Evolutionary conservation across 768 basidiomycete species (phyloP), one percentile per base, ranked within the genome.

Genomic region (Suillus discolor): DNA sequence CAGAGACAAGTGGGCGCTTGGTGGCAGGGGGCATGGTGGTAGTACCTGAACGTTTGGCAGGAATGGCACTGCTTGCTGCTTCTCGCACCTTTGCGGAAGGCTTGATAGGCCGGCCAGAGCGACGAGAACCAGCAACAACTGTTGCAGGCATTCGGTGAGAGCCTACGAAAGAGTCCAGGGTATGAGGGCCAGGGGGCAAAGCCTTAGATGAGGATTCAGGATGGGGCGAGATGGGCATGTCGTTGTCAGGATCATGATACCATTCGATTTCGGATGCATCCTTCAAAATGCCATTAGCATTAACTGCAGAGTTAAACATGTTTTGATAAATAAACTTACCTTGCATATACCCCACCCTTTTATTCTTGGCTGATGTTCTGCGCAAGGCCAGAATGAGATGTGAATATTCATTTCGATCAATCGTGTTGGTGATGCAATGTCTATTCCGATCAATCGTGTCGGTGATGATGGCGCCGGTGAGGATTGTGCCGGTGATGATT

Each of bases 201-300:
- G 31, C 31, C 31, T 31, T 6, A 31, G 31, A 31, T 6, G 5
- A 31, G 31, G 51, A 53, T 53, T 53, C 51, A 53, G 51, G 51
- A 31, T 53, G 51, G 28, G 51, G 51, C 7, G 8, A 53, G 53
- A 54, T 31, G 31, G 31, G 31, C 31, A 31, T 31, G 31, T 31
- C 31, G 0, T 31, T 3, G 5, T 53, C 25, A 28, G 51, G 15
- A 53, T 53, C 51, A 53, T 53, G 51, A 53, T 8, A 53, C 51
- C 51, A 53, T 28, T 16, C 51, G 4, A 53, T 53, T 31, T 53
- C 16, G 2, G 51, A 53, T 15, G 28, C 51, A 31, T 53, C 51
- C 51, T 53, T 53, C 51, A 53, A 53, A 54, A 53, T 31, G 28
- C 51, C 51, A 31, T 53, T 53, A 53, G 51, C 51, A 53, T 53